phyloP scores from a whole-genome alignment of 805 yeast species.

The Ogataea polymorpha region DNA sequence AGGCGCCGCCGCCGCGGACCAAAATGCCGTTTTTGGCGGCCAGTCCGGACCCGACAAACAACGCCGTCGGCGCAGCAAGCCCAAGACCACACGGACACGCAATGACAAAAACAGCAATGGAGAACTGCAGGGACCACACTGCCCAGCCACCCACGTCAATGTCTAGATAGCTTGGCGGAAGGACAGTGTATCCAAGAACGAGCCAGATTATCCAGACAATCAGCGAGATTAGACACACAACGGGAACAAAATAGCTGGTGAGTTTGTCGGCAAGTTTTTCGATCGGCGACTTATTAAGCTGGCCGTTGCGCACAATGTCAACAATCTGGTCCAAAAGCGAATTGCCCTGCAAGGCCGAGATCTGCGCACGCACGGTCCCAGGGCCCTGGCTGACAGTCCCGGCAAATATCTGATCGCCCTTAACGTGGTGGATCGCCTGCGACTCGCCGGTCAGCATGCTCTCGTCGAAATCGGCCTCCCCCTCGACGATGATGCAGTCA shows the following conservation, averaged over 20 bases:
- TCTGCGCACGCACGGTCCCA: conserved; percentile 49
- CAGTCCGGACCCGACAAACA: conserved; percentile 74
- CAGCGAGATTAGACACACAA: conserved; percentile 58
- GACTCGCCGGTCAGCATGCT: conserved; percentile 64
- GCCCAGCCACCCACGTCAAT: conserved; percentile 72
- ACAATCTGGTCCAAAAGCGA: conserved; percentile 71
- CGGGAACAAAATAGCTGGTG: conserved; percentile 72
- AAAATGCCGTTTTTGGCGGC: conserved; percentile 76
- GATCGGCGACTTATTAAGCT: conserved; percentile 67
- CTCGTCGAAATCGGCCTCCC: conserved; percentile 52
- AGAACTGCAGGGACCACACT: conserved; percentile 74
- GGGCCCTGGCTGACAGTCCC: conserved; percentile 70
- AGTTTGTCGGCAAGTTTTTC: conserved; percentile 66
- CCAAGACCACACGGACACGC: conserved; percentile 90
- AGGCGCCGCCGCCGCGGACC: conserved; percentile 79
- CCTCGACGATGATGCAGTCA: conserved; percentile 50
- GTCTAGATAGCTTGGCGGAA: conserved; percentile 57
- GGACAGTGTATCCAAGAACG: conserved; percentile 49
- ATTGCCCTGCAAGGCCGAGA: conserved; percentile 57
- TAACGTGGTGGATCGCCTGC: conserved; percentile 50
- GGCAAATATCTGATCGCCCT: conserved; percentile 67
- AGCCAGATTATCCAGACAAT: conserved; percentile 71
- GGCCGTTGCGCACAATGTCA: conserved; percentile 69
- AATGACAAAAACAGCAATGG: conserved; percentile 75
- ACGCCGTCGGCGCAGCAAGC: conserved; percentile 79